phyloP scores from a whole-genome alignment of 2,329 filamentous ascomycete genomes.

The Conoideocrella luteorostrata region DNA sequence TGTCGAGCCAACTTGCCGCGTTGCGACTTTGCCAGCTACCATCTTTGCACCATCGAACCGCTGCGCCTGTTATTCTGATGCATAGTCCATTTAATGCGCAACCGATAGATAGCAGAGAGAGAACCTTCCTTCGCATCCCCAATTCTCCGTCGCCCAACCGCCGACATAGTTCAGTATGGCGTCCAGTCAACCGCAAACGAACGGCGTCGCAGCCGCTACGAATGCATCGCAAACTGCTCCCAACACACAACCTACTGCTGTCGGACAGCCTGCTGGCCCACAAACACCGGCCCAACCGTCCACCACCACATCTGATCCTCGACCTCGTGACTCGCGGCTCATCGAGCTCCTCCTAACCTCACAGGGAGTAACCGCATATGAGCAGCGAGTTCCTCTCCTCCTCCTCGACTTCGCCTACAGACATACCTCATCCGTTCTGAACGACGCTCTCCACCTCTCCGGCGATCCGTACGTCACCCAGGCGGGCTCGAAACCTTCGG shows the following conservation, averaged over 20 bases:
- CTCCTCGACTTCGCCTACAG: conserved; percentile 84
- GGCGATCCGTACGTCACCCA: conserved; percentile 61
- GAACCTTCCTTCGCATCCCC: too few species aligned
- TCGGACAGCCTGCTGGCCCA: conserved; percentile 20
- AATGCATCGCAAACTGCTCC: conserved; percentile 25
- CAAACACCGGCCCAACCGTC: conserved; percentile 20
- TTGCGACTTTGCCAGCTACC: too few species aligned
- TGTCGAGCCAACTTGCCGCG: too few species aligned
- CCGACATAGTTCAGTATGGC: conserved; percentile 20
- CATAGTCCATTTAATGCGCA: too few species aligned
- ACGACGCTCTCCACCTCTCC: conserved; percentile 62
- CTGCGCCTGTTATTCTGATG: too few species aligned
- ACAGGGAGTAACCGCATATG: conserved; percentile 72
- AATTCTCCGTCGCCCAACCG: conserved; percentile 2
- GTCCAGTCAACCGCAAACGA: conserved; percentile 42
- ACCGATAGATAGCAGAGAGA: too few species aligned
- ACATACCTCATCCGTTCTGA: conserved; percentile 66
- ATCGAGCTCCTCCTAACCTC: conserved; percentile 74
- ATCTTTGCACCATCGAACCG: too few species aligned
- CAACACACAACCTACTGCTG: conserved; percentile 27
- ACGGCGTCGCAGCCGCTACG: conserved; percentile 41
- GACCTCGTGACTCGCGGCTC: conserved; percentile 71
- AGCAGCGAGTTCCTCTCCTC: conserved; percentile 74
- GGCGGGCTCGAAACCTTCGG: conserved; percentile 46
- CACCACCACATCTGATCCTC: conserved; percentile 38